Base-by-base conservation (phyloP, 202 grass and related monocot species). In the Dendrocalamus latiflorus region DNA sequence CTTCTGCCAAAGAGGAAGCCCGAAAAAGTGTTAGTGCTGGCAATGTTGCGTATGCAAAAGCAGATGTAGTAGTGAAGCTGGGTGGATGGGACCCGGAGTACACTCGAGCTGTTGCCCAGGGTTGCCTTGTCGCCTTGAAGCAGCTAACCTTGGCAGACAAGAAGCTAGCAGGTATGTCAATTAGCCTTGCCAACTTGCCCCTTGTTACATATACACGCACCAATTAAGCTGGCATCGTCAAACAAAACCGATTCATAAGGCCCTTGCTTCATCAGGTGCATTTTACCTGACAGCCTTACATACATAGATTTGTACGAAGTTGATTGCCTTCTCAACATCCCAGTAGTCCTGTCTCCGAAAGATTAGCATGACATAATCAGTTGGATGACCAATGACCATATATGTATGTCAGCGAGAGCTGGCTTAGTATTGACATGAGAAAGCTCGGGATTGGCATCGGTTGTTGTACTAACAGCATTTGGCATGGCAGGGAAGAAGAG, bases 121-220 rank as follows among this genome's bases (percentile, higher is more conserved):
- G 90, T 25, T 98, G 96, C 81, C 91, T 98, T 38, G 89, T 89
- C 22, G 96, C 96, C 75, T 54, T 98, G 47, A 98, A 98, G 87
- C 95, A 93, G 74, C 85, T 98, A 68, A 93, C 87, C 34, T 81
- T 91, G 38, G 87, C 93, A 63, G 93, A 98, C 62, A 95, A 93
- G 72, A 94, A 91, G 36, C 89, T 98, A 53, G 77, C 92, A 98
- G 95, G 95, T 95, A 76, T 15, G 16, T 65, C 8, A 70, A 33
- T 25, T 61, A 26, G 56, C 67, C 57, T 82, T 20, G 1, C 38
- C 26, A 64, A 68, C 55, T 26, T 81, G 56, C 58, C 83, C 25
- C 16, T 18, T 72, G 21, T 59, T 55, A 60, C 20, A 80, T 74
- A 33, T 6, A 7, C 61, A 68, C 61, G 25, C 68, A 42, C 7